Conservation (phyloP, 805 yeast species). For the Peterozyma xylosa region DNA sequence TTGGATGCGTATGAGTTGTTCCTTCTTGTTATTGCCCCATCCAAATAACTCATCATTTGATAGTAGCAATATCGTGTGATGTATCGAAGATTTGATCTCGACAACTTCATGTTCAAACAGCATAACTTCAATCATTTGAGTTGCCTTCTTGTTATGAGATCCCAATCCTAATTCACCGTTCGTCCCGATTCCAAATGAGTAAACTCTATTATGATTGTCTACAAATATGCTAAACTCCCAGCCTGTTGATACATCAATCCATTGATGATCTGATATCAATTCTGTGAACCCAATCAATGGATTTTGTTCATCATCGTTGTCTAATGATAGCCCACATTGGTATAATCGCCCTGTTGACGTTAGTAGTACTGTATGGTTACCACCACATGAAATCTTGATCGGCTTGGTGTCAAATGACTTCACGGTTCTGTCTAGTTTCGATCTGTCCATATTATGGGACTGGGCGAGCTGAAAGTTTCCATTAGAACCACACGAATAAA, state of each 20-base stretch:
- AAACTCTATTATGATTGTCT: slow-evolving; percentile 30
- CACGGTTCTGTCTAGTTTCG: slow-evolving; percentile 16
- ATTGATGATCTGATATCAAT: slow-evolving; percentile 16
- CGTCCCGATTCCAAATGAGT: slow-evolving; percentile 53
- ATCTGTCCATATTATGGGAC: slow-evolving; percentile 42
- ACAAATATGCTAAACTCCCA: slow-evolving; percentile 70
- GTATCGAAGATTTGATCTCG: slow-evolving; percentile 30
- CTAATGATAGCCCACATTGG: slow-evolving; percentile 50
- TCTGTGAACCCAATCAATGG: neutral
- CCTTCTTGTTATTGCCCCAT: slow-evolving; percentile 65
- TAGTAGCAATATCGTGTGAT: slow-evolving; percentile 32
- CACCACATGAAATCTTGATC: slow-evolving; percentile 60
- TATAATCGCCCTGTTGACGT: slow-evolving; percentile 43
- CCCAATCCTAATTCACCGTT: slow-evolving; percentile 73
- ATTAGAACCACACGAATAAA: slow-evolving; percentile 55
- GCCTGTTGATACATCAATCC: slow-evolving; percentile 58
- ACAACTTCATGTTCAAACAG: slow-evolving; percentile 6
- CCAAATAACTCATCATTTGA: slow-evolving; percentile 42
- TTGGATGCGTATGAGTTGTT: slow-evolving; percentile 34
- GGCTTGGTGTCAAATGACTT: slow-evolving; percentile 18
- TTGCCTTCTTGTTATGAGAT: slow-evolving; percentile 3
- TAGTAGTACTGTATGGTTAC: slow-evolving; percentile 73
- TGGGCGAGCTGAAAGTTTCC: slow-evolving; percentile 73
- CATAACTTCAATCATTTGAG: neutral
- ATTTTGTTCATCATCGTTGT: neutral